Percentiles rank a stretch among this genome's conserved stretches.
These are phyloP conservation scores for Teratosphaeriaceae sp. DNA, from an alignment of 2,329 filamentous ascomycete genomes.

Conservation along the genomic window DNA sequence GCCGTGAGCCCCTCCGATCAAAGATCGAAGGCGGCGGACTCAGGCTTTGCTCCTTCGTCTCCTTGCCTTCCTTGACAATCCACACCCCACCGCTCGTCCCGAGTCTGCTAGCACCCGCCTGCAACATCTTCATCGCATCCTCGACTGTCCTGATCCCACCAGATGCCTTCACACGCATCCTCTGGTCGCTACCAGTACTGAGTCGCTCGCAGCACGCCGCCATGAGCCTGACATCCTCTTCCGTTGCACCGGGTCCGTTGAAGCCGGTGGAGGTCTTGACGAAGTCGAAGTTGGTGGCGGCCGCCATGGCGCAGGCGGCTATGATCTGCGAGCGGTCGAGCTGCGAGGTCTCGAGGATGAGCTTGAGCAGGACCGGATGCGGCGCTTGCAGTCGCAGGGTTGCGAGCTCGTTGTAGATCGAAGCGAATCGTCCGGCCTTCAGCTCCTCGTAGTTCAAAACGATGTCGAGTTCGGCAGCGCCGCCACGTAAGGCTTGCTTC, in stretches of 20 bases:
- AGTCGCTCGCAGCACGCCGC: slow-evolving; percentile 40
- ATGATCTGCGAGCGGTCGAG: slow-evolving; percentile 45
- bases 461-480: slow-evolving; percentile 52
- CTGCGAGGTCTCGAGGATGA: slow-evolving; percentile 54
- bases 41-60: slow-evolving; percentile 8
- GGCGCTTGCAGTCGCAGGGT: slow-evolving; percentile 45
- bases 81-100: slow-evolving; percentile 50
- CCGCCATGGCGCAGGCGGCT: slow-evolving; percentile 46
- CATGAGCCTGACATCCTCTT: slow-evolving; percentile 51
- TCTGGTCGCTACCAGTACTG: slow-evolving; percentile 21
- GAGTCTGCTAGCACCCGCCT: slow-evolving; percentile 50
- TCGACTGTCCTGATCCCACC: slow-evolving; percentile 48
- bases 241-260: slow-evolving; percentile 47
- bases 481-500: slow-evolving; percentile 40
- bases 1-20: slow-evolving; percentile 6
- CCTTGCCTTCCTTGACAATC: slow-evolving; percentile 46
- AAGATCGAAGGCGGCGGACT: slow-evolving; percentile 8
- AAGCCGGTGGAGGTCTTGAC: slow-evolving; percentile 58
- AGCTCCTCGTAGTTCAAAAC: slow-evolving; percentile 51
- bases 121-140: slow-evolving; percentile 48
- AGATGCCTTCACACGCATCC: slow-evolving; percentile 52
- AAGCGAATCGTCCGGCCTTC: slow-evolving; percentile 33
- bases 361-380: slow-evolving; percentile 41
- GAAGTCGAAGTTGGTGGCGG: slow-evolving; percentile 49
- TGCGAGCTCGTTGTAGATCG: slow-evolving; percentile 48